Evolutionary conservation across 2,329 filamentous ascomycete species (phyloP), one percentile per base, ranked within the genome.

Genomic region (Trichoderma koningii): DNA sequence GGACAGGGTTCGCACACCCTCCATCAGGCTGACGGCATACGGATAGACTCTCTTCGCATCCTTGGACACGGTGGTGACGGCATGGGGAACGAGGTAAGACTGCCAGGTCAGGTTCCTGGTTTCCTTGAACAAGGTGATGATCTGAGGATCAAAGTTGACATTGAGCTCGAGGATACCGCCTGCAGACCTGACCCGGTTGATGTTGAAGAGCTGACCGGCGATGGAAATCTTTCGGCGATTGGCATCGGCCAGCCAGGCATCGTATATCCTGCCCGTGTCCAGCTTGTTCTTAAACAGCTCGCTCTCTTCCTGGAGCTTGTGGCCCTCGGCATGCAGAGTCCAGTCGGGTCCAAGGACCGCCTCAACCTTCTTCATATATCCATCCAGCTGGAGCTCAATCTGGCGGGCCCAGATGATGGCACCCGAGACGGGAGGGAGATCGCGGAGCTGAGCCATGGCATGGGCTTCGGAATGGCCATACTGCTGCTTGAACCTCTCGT

Each of bases 301-400:
- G 74, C 95, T 94, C 78, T 99, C 95, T 64, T 88, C 89, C 73
- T 94, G 90, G 21, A 99, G 84, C 77, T 97, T 97, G 74, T 97
- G 92, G 1, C 96, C 96, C 75, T 99, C 95, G 7, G 93, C 87
- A 73, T 99, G 96, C 66, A 98, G 82, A 63, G 91, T 89, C 95
- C 95, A 99, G 70, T 97, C 93, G 64, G 91, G 89, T 56, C 95
- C 95, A 23, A 99, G 86, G 44, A 99, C 95, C 70, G 97, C 92
- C 76, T 98, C 96, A n/a, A 99, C 94, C 77, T 97, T 97, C 74
- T 93, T 91, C 93, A 99, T 97, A 77, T 99, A 99, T 12, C 89
- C 91, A 73, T 97, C 90, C 10, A 99, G 86, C 76, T 99, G 95
- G 42, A 92, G 88, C 80, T 99, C 94, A 67, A 99, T 99, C 77